A percentile compares a stretch with the other conserved stretches of the same genome.
phyloP scores from a whole-genome alignment of 306 rosid genomes.

The Glycine tomentella region DNA sequence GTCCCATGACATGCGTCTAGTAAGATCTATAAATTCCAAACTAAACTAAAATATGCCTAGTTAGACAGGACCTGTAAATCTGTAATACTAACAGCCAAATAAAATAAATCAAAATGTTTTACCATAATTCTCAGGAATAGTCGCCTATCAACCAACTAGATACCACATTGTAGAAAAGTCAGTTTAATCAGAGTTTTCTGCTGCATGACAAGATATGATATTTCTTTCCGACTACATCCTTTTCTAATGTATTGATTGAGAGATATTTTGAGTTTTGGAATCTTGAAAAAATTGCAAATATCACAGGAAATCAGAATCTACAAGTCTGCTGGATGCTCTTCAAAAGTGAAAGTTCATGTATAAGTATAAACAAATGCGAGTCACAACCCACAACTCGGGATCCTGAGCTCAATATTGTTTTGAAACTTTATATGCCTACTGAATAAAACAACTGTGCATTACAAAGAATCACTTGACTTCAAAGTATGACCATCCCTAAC shows the following conservation, averaged over 20 bases:
- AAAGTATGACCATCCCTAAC: background rate
- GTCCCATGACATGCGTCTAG: slow-evolving; percentile 10
- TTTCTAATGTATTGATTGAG: background rate
- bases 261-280: slow-evolving; percentile 3
- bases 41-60: background rate
- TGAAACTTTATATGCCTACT: background rate
- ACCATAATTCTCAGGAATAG: background rate
- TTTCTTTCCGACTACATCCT: background rate
- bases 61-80: background rate
- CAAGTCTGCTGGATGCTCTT: slow-evolving; percentile 6
- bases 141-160: slow-evolving; percentile 33
- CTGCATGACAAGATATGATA: background rate
- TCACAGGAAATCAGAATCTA: background rate
- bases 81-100: slow-evolving; percentile 14
- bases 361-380: background rate
- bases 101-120: slow-evolving; percentile 17
- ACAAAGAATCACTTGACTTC: slow-evolving; percentile 17
- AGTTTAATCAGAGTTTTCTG: slow-evolving; percentile 23
- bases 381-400: slow-evolving; percentile 4
- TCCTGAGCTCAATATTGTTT: slow-evolving; percentile 4
- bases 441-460: background rate
- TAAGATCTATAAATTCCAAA: slow-evolving; percentile 36
- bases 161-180: slow-evolving; percentile 7
- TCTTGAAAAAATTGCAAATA: background rate
- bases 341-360: slow-evolving; percentile 16